Conservation (phyloP, 148 eudicot species). For the Simmondsia chinensis region DNA sequence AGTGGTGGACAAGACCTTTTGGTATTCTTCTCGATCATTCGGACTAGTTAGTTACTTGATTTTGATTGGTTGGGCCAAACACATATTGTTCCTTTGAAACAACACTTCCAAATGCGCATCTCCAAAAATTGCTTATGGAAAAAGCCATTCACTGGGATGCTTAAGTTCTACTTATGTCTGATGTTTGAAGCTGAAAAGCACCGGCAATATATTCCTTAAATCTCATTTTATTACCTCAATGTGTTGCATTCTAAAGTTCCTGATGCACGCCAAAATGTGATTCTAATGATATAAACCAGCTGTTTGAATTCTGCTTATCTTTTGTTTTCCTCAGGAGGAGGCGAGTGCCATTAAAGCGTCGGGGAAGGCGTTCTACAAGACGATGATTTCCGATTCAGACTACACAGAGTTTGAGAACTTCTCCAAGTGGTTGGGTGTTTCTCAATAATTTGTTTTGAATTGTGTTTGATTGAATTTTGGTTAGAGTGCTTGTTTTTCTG, state of each 20-base stretch:
- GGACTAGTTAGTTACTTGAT: too few species aligned
- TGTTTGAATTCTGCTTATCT: not conserved
- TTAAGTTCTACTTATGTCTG: too few species aligned
- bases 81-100: too few species aligned
- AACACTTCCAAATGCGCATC: too few species aligned
- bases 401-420: constrained; percentile 64
- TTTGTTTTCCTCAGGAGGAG: constrained; percentile 40
- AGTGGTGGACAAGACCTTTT: too few species aligned
- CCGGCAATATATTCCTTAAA: too few species aligned
- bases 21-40: too few species aligned
- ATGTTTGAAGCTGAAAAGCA: too few species aligned
- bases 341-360: constrained; percentile 40
- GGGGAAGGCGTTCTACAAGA: constrained; percentile 55
- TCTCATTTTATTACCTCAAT: not conserved
- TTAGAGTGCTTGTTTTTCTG: too few species aligned
- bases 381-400: constrained; percentile 59
- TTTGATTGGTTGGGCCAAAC: too few species aligned
- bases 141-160: too few species aligned
- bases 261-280: not conserved
- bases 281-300: not conserved
- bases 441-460: constrained; percentile 34
- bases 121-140: too few species aligned
- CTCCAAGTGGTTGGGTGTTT: constrained; percentile 60
- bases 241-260: not conserved
- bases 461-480: not conserved